These are phyloP conservation scores for Alternaria brassicicola DNA, from an alignment of 2,329 filamentous ascomycete species.

Conservation along the genomic window DNA sequence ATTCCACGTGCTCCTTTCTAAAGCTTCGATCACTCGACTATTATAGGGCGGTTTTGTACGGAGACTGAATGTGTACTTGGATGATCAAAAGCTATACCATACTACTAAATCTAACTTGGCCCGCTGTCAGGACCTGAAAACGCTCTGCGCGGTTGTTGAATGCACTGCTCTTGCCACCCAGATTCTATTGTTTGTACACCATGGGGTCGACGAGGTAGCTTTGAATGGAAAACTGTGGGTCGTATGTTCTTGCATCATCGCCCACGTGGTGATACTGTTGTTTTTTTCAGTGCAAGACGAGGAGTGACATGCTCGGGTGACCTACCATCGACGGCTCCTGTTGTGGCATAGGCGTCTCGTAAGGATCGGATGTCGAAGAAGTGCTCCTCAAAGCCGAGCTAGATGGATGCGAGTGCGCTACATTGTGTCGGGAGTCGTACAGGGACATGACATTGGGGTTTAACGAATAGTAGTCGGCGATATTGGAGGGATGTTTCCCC, in stretches of 20 bases:
- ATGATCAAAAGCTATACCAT: constrained; percentile 18
- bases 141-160: constrained; percentile 1
- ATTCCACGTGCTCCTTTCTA: constrained; percentile 5
- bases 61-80: constrained; percentile 10
- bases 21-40: constrained; percentile 10
- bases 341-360: constrained; percentile 38
- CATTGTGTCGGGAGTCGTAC: too few species aligned
- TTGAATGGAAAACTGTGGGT: constrained; percentile 41
- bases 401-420: constrained; percentile 40
- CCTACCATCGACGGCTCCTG: constrained; percentile 32
- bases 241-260: constrained; percentile 38
- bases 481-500: constrained; percentile 39
- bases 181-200: constrained; percentile 40
- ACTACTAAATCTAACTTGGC: constrained; percentile 13
- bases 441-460: constrained; percentile 34
- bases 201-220: constrained; percentile 47
- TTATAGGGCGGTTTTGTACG: constrained; percentile 5
- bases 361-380: constrained; percentile 44
- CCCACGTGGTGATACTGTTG: constrained; percentile 41
- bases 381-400: constrained; percentile 40
- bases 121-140: neutral
- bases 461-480: constrained; percentile 36
- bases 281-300: constrained; percentile 36
- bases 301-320: constrained; percentile 30
- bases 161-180: neutral